Conservation (phyloP, 164 flowering plant genomes). For the Vitis rotundifolia region DNA sequence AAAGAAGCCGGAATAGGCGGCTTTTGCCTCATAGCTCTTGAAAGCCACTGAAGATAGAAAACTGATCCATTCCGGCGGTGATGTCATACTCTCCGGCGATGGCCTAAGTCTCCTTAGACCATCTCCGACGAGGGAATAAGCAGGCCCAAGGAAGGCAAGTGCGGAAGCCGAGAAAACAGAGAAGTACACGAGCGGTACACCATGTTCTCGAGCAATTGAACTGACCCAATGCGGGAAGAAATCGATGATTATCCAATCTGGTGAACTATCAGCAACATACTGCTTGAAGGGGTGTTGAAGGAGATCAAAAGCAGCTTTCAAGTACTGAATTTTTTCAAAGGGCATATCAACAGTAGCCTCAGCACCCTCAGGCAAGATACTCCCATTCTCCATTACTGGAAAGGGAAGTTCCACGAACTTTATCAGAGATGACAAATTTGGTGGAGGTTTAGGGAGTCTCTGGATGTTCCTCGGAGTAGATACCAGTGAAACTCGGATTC, state of each 20-base stretch:
- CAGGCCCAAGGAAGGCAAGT: constrained; percentile 13
- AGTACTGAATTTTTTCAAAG: constrained; percentile 21
- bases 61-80: constrained; percentile 27
- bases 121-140: constrained; percentile 13
- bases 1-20: neutral
- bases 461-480: constrained; percentile 38
- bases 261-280: constrained; percentile 14
- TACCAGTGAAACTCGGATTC: constrained; percentile 28
- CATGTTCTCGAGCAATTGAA: constrained; percentile 14
- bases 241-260: constrained; percentile 34
- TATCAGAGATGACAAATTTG: constrained; percentile 14
- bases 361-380: constrained; percentile 24
- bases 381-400: constrained; percentile 18
- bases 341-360: constrained; percentile 48
- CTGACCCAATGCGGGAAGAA: constrained; percentile 25
- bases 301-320: constrained; percentile 41
- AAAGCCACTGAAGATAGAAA: constrained; percentile 30
- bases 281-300: constrained; percentile 24
- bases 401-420: constrained; percentile 29
- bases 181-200: constrained; percentile 6
- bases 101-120: constrained; percentile 1
- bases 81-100: constrained; percentile 16
- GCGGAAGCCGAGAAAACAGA: constrained; percentile 13
- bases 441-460: constrained; percentile 40
- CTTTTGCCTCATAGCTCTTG: constrained; percentile 10